These are phyloP conservation scores for Cryptococcus sp. DNA, from an alignment of 1,284 basidiomycete genomes.

Conservation along the genomic window DNA sequence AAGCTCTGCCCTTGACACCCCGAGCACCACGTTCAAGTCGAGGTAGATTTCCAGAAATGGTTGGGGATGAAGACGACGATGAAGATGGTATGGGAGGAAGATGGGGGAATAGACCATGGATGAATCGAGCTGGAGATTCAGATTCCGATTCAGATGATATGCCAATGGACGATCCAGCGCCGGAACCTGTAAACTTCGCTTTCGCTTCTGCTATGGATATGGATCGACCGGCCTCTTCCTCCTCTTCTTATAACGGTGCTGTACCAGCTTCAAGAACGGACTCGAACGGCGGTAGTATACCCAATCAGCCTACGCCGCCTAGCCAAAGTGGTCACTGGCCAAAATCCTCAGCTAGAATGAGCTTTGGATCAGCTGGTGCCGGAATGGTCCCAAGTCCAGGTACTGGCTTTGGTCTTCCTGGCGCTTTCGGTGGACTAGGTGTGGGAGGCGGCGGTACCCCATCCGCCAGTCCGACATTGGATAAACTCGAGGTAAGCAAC, in stretches of 20 bases:
- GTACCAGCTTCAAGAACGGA: background rate
- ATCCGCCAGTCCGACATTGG: slow-evolving; percentile 35
- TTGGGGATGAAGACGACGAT: slow-evolving; percentile 43
- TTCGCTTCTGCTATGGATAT: slow-evolving; percentile 45
- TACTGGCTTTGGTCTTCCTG: slow-evolving; percentile 28
- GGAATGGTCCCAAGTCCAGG: slow-evolving; percentile 33
- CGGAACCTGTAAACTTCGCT: slow-evolving; percentile 34
- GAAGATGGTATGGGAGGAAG: slow-evolving; percentile 8
- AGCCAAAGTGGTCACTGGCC: slow-evolving; percentile 9
- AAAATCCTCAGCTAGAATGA: slow-evolving; percentile 11
- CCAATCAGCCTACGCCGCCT: slow-evolving; percentile 12
- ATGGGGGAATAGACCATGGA: slow-evolving; percentile 10
- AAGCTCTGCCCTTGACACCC: slow-evolving; percentile 36
- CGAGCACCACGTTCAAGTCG: slow-evolving; percentile 30
- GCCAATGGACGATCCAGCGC: slow-evolving; percentile 20
- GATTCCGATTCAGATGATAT: slow-evolving; percentile 38
- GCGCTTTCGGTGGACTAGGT: slow-evolving; percentile 34
- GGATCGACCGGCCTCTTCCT: slow-evolving; percentile 29
- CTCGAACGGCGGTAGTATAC: slow-evolving; percentile 9
- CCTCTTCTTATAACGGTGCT: slow-evolving; percentile 5
- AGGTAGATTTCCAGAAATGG: slow-evolving; percentile 44
- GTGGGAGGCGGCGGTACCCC: slow-evolving; percentile 35
- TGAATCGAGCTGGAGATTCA: slow-evolving; percentile 14
- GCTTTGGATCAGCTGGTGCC: slow-evolving; percentile 13
- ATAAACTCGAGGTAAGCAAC: slow-evolving; percentile 31